phyloP scores from a whole-genome alignment of 192 early-diverging fungal genomes.

The Backusella sp. region DNA sequence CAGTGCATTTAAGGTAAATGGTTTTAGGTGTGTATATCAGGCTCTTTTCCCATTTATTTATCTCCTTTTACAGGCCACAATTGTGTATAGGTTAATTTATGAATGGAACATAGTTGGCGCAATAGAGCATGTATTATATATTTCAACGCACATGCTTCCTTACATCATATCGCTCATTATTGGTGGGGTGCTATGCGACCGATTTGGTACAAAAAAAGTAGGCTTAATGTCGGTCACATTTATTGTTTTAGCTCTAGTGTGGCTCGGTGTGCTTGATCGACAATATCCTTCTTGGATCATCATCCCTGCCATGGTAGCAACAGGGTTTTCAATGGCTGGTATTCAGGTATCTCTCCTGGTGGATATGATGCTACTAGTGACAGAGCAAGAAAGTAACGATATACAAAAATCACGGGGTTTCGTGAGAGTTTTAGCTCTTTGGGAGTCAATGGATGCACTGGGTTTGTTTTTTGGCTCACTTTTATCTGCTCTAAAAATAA shows the following conservation, averaged over 20 bases:
- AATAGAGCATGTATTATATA: neutral
- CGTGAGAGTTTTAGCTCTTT: neutral
- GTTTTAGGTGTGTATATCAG: neutral
- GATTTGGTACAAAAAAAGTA: conserved; percentile 8
- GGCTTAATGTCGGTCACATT: neutral
- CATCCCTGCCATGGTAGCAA: neutral
- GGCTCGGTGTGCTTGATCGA: neutral
- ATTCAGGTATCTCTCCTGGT: neutral
- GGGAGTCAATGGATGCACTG: neutral
- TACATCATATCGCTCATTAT: neutral
- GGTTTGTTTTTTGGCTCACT: neutral
- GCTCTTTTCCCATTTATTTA: neutral
- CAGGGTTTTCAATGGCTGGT: neutral
- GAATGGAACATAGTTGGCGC: neutral
- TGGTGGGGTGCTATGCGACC: neutral
- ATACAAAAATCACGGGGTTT: neutral
- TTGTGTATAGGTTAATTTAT: neutral
- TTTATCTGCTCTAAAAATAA: neutral
- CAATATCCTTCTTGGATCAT: neutral
- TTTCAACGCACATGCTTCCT: neutral
- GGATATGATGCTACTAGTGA: neutral
- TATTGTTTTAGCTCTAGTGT: neutral
- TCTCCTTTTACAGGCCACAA: neutral
- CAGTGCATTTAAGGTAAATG: neutral
- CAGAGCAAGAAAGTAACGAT: neutral